Evolutionary conservation across 2,329 filamentous ascomycete genomes (phyloP), one percentile per base, ranked within the genome.

Genomic region (Penicillium sp.): DNA sequence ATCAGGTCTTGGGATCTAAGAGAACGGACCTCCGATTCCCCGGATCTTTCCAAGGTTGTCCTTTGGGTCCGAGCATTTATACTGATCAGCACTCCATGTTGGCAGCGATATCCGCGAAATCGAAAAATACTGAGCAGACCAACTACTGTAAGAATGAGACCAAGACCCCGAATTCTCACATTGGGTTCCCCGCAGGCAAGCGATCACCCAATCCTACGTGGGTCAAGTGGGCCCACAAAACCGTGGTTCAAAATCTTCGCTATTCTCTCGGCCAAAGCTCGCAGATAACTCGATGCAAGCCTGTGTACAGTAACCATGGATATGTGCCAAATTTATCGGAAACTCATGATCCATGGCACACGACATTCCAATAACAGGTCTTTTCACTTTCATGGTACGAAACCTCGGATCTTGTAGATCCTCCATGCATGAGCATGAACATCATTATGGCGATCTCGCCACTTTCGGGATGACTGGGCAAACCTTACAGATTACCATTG

Each of bases 201-300:
- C 13, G 33, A 25, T 14, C n/a, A 19, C 19, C 47, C 16, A 23
- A 13, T 37, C 25, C 9, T 29, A 43, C 31, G 21, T 52, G 39
- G 50, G 14, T 44, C 39, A 9, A 39, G 59, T 57, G 60, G 55
- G 53, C 45, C 51, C 14, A 25, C 25, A 21, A 2, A 19, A 29
- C 53, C 56, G 48, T 53, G 60, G 63, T 50, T 39, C 8, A n/a
- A 4, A 19, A 21, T 1, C 8, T 16, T 58, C 65, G 66, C 58
- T 43, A 10, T 67, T 66, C 55, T 57, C 62, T 68, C 66, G 66
- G 66, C 1, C 8, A 53, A 68, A 64, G 59, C 61, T 68, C 65
- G 66, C 33, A 21, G 23, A 37, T 43, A 25, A 27, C 16, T 50
- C 11, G 9, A 19, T n/a, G 5, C 11, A 31, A 50, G 14, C 5